Conservation (phyloP, 495 filamentous ascomycete species). For the Aspergillus incahuasiensis region DNA sequence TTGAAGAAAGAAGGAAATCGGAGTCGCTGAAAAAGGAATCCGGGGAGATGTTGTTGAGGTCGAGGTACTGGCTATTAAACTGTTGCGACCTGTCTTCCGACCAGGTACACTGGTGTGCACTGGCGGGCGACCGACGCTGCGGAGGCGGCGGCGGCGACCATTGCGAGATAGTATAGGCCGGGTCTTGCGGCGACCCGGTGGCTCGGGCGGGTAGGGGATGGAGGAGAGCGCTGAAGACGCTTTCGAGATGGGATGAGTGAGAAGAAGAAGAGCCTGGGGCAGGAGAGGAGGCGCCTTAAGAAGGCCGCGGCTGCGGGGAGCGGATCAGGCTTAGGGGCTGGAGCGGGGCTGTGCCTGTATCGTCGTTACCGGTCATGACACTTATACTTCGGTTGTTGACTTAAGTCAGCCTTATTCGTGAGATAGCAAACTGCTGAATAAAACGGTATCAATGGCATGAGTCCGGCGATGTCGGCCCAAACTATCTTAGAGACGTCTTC, state of each 20-base stretch:
- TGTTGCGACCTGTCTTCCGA: not conserved
- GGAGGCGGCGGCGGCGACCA: constrained; percentile 11
- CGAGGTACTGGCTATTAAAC: constrained; percentile 7
- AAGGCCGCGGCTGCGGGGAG: not conserved
- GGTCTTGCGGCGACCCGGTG: constrained; percentile 15
- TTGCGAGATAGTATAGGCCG: constrained; percentile 17
- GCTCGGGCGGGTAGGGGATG: constrained; percentile 6
- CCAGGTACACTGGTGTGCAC: constrained; percentile 1
- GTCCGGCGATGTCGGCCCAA: constrained; percentile 20
- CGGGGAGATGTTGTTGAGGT: constrained; percentile 8
- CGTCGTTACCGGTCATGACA: not conserved
- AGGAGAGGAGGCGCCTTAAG: not conserved
- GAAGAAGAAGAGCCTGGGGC: not conserved
- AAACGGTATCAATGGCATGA: not conserved
- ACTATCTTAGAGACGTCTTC: constrained; percentile 16
- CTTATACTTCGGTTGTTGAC: not conserved
- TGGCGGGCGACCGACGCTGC: constrained; percentile 10
- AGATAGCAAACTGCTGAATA: not conserved
- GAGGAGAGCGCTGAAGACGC: not conserved
- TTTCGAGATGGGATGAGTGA: not conserved
- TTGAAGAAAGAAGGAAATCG: not conserved
- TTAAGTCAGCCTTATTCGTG: not conserved
- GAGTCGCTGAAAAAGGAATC: constrained; percentile 2
- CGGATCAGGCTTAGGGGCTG: not conserved
- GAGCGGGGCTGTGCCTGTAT: not conserved